Conservation (phyloP, 139 green algal genomes). For the Desmodesmus armatus region DNA sequence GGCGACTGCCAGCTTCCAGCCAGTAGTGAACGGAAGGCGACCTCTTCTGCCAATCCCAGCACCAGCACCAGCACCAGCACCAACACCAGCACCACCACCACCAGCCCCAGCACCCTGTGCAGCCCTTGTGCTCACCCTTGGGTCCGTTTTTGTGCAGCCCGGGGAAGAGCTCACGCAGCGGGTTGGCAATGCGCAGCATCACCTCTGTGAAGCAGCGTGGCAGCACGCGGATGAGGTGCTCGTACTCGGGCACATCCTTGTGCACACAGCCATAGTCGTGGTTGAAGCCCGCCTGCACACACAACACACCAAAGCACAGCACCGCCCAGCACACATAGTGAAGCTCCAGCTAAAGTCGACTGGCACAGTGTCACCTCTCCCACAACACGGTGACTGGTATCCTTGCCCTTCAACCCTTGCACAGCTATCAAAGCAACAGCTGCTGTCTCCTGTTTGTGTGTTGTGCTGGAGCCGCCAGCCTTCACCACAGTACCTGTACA, state of each 20-base stretch:
- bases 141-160: constrained; percentile 46
- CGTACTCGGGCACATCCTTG: constrained; percentile 42
- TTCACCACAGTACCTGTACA: neutral
- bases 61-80: too few species aligned
- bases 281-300: constrained; percentile 57
- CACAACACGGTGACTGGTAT: too few species aligned
- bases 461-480: neutral
- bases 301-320: too few species aligned
- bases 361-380: too few species aligned
- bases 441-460: too few species aligned
- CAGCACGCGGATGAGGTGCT: constrained; percentile 63
- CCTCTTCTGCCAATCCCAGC: too few species aligned
- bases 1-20: too few species aligned
- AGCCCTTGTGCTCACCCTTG: constrained; percentile 48
- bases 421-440: too few species aligned
- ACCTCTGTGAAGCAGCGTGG: constrained; percentile 67
- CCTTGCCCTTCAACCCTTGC: too few species aligned
- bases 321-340: too few species aligned
- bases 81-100: neutral
- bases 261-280: constrained; percentile 57
- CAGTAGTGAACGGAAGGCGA: too few species aligned
- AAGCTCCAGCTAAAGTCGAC: too few species aligned
- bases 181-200: constrained; percentile 56
- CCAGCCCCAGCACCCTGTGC: neutral
- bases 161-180: constrained; percentile 34